Conservation (phyloP, 2,329 filamentous ascomycete species). For the Neonectria faginata region DNA sequence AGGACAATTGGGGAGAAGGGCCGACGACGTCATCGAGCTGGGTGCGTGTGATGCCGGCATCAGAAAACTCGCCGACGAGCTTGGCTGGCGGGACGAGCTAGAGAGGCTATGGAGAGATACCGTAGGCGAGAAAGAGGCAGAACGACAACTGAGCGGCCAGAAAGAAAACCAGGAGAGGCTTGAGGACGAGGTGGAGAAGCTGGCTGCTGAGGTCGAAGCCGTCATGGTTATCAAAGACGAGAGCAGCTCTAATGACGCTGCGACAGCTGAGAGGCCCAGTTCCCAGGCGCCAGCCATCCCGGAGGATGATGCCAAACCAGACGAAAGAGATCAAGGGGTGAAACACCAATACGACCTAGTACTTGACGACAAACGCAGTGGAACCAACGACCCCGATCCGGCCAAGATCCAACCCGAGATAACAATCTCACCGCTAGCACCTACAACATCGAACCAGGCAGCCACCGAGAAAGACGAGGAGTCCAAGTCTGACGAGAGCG, state of each 20-base stretch:
- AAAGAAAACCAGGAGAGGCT: constrained; percentile 55
- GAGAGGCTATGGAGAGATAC: constrained; percentile 78
- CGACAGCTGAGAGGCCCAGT: neutral
- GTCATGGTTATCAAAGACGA: constrained; percentile 48
- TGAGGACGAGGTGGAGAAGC: constrained; percentile 59
- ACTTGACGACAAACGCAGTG: neutral
- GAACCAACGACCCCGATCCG: neutral
- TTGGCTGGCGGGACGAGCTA: constrained; percentile 89
- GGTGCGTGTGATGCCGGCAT: constrained; percentile 88
- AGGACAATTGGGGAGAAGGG: constrained; percentile 78
- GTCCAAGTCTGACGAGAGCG: neutral
- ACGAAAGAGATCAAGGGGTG: neutral
- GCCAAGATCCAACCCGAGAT: constrained; percentile 7
- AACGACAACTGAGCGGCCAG: constrained; percentile 56
- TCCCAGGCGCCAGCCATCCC: constrained; percentile 4
- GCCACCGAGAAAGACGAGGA: constrained; percentile 5
- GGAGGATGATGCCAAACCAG: neutral
- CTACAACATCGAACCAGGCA: neutral
- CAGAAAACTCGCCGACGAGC: constrained; percentile 78
- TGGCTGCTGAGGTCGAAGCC: constrained; percentile 52
- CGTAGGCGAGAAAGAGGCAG: constrained; percentile 70
- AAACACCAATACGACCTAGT: neutral
- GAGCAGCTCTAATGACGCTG: constrained; percentile 26
- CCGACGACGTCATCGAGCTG: constrained; percentile 87
- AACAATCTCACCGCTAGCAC: constrained; percentile 12